Conservation (phyloP, 2,329 filamentous ascomycete genomes). For the Aspergillus fumigatiaffinis region DNA sequence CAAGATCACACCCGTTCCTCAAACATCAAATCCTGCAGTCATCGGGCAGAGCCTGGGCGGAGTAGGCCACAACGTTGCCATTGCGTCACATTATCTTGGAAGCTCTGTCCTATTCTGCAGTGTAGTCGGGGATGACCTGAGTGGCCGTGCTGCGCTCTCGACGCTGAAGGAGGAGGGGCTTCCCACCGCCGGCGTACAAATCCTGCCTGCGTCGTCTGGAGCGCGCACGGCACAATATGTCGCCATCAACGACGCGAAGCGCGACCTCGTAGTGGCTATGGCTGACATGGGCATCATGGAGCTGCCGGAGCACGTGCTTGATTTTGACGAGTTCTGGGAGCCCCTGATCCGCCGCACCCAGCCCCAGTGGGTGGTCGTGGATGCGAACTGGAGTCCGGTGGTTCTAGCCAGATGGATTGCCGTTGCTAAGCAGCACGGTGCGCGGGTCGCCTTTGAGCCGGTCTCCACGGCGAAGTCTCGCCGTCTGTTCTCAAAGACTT, state of each 20-base stretch:
- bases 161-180: conserved; percentile 57
- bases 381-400: conserved; percentile 75
- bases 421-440: conserved; percentile 54
- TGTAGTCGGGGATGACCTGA: conserved; percentile 73
- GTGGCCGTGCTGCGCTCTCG: conserved; percentile 68
- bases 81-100: conserved; percentile 70
- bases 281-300: conserved; percentile 88
- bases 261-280: conserved; percentile 87
- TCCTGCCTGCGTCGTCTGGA: conserved; percentile 49
- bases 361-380: conserved; percentile 77
- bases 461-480: conserved; percentile 78
- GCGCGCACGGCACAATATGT: conserved; percentile 85
- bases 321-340: conserved; percentile 56
- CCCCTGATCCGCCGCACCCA: conserved; percentile 53
- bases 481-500: conserved; percentile 55
- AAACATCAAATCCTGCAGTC: conserved; percentile 80
- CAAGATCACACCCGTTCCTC: conserved; percentile 43
- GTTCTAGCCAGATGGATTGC: conserved; percentile 66
- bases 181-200: conserved; percentile 63
- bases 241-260: conserved; percentile 77
- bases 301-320: conserved; percentile 35
- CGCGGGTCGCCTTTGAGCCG: conserved; percentile 76
- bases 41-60: conserved; percentile 84
- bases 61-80: conserved; percentile 86
- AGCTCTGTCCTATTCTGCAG: conserved; percentile 70